Conservation (phyloP, 2,329 filamentous ascomycete species). For the Escovopsis sp. region DNA sequence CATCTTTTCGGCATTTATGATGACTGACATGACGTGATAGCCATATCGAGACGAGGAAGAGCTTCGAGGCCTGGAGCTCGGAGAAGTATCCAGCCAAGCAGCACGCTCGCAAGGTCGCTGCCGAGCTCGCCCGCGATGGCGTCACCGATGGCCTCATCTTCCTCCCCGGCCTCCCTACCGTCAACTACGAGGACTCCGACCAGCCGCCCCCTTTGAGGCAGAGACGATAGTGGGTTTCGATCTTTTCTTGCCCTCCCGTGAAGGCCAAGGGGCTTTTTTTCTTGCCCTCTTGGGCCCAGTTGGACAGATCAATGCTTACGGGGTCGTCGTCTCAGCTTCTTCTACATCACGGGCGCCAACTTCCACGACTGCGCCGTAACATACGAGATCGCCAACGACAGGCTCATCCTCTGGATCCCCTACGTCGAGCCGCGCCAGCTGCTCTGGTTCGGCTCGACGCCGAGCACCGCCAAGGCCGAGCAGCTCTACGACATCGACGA, state of each 20-base stretch:
- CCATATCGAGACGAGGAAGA: conserved; percentile 1
- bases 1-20: too few relatives aligned
- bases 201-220: conserved; percentile 41
- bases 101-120: conserved; percentile 41
- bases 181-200: conserved; percentile 43
- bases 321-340: conserved; percentile 31
- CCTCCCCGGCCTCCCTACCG: conserved; percentile 36
- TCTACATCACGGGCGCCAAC: conserved; percentile 40
- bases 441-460: conserved; percentile 50
- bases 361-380: conserved; percentile 41
- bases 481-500: conserved; percentile 54
- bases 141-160: conserved; percentile 38
- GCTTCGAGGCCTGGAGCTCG: conserved; percentile 5
- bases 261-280: too few relatives aligned
- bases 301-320: background rate
- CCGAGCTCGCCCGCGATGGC: conserved; percentile 24
- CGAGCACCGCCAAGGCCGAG: conserved; percentile 45
- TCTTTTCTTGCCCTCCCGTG: background rate
- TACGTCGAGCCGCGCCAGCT: conserved; percentile 45
- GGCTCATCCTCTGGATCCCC: conserved; percentile 59
- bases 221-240: conserved; percentile 37
- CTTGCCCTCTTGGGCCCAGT: too few relatives aligned
- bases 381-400: conserved; percentile 43
- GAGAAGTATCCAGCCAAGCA: conserved; percentile 34
- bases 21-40: background rate